Conservation (phyloP, 176 grass and related monocot species). For the Aegilops tauschii region DNA sequence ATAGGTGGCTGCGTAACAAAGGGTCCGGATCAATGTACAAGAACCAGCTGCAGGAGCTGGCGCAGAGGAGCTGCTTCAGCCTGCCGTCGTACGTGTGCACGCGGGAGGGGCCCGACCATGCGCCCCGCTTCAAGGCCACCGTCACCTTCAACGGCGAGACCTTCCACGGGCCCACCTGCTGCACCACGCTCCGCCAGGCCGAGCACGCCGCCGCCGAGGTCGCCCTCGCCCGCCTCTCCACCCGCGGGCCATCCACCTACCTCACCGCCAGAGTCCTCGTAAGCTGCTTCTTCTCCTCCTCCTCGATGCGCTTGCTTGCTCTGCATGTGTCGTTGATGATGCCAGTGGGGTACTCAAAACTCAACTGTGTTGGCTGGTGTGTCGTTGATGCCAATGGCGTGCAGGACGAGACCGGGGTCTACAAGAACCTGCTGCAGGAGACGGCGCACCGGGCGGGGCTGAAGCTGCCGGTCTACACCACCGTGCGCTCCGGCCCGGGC, state of each 20-base stretch:
- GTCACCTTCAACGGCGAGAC: slow-evolving; percentile 94
- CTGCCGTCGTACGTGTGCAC: slow-evolving; percentile 77
- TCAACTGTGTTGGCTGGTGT: no score
- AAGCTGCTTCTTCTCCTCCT: neutral
- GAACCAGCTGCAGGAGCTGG: slow-evolving; percentile 97
- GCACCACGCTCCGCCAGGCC: slow-evolving; percentile 79
- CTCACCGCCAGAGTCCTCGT: slow-evolving; percentile 76
- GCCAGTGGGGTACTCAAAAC: no score
- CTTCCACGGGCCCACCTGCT: slow-evolving; percentile 66
- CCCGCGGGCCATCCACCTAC: slow-evolving; percentile 68
- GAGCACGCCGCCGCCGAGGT: slow-evolving; percentile 93
- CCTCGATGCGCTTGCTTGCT: neutral
- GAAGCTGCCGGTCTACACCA: slow-evolving; percentile 83
- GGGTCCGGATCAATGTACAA: slow-evolving; percentile 52
- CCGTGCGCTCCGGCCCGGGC: slow-evolving; percentile 70
- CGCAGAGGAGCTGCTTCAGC: slow-evolving; percentile 95
- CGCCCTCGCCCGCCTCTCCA: slow-evolving; percentile 61
- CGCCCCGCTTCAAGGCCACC: slow-evolving; percentile 79
- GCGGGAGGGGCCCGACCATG: slow-evolving; percentile 79
- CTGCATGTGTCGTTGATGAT: neutral
- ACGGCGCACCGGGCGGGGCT: slow-evolving; percentile 81
- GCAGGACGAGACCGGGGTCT: slow-evolving; percentile 94
- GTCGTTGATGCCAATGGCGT: neutral
- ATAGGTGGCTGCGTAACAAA: neutral
- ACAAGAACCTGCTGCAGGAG: slow-evolving; percentile 96